phyloP scores from a whole-genome alignment of 805 yeast genomes.

The Saccharomycopsis sp. region DNA sequence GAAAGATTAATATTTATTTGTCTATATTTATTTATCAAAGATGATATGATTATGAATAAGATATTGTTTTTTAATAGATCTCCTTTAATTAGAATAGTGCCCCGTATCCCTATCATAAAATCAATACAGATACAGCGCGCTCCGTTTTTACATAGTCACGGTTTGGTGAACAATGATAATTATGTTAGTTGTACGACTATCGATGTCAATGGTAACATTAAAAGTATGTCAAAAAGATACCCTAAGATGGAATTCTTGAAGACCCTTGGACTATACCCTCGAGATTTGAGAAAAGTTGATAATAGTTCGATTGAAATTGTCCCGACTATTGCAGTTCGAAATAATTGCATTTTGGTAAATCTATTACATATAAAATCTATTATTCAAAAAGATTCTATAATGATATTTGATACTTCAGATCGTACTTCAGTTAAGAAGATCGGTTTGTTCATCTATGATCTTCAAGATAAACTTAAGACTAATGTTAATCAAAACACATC shows the following conservation, averaged over 20 bases:
- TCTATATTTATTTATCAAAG: no score
- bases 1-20: no score
- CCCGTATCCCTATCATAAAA: no score
- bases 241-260: conserved; percentile 56
- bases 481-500: conserved; percentile 45
- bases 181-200: conserved; percentile 66
- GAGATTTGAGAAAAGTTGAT: conserved; percentile 88
- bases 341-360: conserved; percentile 63
- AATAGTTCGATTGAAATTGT: conserved; percentile 67
- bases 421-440: conserved; percentile 38
- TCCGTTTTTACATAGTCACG: no score
- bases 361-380: conserved; percentile 75
- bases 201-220: conserved; percentile 54
- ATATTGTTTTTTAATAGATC: no score
- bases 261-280: conserved; percentile 72
- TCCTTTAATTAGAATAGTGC: no score
- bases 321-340: conserved; percentile 73
- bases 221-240: conserved; percentile 57
- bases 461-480: conserved; percentile 37
- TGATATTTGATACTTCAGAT: conserved; percentile 68
- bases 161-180: no score
- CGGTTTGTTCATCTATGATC: conserved; percentile 73
- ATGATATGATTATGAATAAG: no score
- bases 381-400: conserved; percentile 60
- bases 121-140: no score